Conservation (phyloP, 225 moss, liverwort and hornwort genomes). For the Marchantia paleacea region DNA sequence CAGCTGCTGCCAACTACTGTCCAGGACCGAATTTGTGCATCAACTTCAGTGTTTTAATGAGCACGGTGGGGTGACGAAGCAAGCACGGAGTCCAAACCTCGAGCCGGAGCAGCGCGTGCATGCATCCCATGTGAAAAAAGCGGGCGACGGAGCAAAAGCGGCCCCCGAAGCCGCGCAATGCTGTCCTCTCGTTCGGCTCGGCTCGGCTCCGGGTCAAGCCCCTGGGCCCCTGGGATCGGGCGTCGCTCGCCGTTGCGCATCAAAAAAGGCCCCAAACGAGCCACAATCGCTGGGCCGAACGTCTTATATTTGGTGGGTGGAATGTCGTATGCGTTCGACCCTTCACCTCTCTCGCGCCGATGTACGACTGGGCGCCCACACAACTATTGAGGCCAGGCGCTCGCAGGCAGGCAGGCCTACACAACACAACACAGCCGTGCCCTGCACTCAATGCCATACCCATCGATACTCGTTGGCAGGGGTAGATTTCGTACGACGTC, state of each 20-base stretch:
- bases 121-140: constrained; percentile 1
- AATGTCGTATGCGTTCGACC: neutral
- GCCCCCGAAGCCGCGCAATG: neutral
- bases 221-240: neutral
- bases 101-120: neutral
- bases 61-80: too few relatives aligned
- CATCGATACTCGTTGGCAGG: neutral
- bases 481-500: constrained; percentile 1
- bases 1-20: neutral
- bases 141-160: neutral
- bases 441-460: neutral
- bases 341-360: constrained; percentile 9
- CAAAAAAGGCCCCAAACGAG: neutral
- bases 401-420: neutral
- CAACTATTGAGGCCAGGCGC: neutral
- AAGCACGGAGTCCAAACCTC: neutral
- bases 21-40: neutral
- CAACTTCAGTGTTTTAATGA: too few relatives aligned
- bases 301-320: neutral
- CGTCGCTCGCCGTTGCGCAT: neutral
- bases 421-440: neutral
- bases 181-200: neutral
- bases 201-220: neutral
- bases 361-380: constrained; percentile 1
- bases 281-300: neutral